Evolutionary conservation across 148 eudicot species (phyloP).

Genomic region (Amaranthus palmeri): DNA sequence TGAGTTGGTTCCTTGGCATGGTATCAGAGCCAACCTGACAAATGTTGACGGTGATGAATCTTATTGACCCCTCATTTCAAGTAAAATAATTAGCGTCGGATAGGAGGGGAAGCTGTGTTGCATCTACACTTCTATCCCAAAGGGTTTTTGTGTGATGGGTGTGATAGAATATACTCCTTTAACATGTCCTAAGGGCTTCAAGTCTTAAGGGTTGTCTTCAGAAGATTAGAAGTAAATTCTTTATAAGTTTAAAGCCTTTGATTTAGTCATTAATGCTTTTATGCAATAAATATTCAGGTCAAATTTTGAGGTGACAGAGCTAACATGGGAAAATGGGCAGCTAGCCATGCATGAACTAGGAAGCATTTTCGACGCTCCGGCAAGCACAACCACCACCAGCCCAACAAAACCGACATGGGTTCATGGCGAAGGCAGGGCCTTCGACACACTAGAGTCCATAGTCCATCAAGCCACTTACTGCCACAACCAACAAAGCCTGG

Average conservation of each 20-base stretch:
- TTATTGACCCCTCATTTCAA: no score
- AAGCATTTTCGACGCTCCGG: conserved; percentile 33
- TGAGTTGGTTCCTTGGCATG: no score
- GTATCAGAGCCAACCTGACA: no score
- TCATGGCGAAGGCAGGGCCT: conserved; percentile 23
- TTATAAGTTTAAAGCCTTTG: neutral
- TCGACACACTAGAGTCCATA: conserved; percentile 73
- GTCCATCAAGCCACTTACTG: conserved; percentile 59
- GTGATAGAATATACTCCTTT: neutral
- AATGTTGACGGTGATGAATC: no score
- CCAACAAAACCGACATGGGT: conserved; percentile 36
- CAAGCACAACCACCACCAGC: conserved; percentile 14
- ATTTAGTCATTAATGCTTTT: conserved; percentile 4
- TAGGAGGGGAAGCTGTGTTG: neutral
- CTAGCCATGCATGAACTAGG: conserved; percentile 61
- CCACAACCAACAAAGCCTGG: conserved; percentile 25
- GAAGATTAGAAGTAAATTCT: no score
- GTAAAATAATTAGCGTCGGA: neutral
- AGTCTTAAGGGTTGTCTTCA: no score
- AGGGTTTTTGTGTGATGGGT: neutral
- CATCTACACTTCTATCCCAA: no score
- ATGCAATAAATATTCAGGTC: conserved; percentile 39
- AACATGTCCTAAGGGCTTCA: no score
- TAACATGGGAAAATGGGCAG: conserved; percentile 87
- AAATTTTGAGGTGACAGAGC: conserved; percentile 55